These are phyloP conservation scores for Phaffomyces opuntiae DNA, from an alignment of 805 yeast species.

Conservation along the genomic window DNA sequence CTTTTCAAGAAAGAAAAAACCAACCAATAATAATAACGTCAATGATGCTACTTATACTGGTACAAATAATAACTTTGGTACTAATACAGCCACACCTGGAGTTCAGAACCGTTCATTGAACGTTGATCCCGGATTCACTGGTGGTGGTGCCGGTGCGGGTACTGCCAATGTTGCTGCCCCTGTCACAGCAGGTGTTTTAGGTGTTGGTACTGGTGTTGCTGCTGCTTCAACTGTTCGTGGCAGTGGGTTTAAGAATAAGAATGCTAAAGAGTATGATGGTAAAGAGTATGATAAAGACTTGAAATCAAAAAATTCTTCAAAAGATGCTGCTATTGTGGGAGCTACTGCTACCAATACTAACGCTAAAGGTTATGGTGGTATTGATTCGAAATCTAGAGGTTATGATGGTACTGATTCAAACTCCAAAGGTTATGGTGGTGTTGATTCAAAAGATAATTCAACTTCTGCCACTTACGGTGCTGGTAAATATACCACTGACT, in stretches of 20 bases:
- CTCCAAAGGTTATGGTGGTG: too few species aligned
- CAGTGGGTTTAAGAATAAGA: neutral
- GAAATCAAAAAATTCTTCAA: neutral
- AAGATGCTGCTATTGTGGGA: too few species aligned
- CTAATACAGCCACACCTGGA: neutral
- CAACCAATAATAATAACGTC: constrained; percentile 4
- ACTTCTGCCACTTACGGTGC: too few species aligned
- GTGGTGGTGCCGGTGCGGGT: constrained; percentile 2
- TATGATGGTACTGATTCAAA: too few species aligned
- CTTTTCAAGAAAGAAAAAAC: constrained; percentile 10
- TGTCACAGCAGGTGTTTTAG: neutral
- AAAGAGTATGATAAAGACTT: neutral
- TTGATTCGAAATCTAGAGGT: too few species aligned
- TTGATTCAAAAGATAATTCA: too few species aligned
- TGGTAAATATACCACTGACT: too few species aligned
- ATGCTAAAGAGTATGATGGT: neutral
- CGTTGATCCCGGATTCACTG: neutral
- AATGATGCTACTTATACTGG: constrained; percentile 10
- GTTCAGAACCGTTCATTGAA: neutral
- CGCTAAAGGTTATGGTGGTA: too few species aligned
- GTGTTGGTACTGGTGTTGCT: constrained; percentile 6
- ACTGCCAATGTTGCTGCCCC: constrained; percentile 9
- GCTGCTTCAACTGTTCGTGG: constrained; percentile 1
- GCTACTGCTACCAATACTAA: too few species aligned
- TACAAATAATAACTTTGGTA: neutral